phyloP scores from a whole-genome alignment of 352 stramenopile genomes.

The Phytophthora brassicae region DNA sequence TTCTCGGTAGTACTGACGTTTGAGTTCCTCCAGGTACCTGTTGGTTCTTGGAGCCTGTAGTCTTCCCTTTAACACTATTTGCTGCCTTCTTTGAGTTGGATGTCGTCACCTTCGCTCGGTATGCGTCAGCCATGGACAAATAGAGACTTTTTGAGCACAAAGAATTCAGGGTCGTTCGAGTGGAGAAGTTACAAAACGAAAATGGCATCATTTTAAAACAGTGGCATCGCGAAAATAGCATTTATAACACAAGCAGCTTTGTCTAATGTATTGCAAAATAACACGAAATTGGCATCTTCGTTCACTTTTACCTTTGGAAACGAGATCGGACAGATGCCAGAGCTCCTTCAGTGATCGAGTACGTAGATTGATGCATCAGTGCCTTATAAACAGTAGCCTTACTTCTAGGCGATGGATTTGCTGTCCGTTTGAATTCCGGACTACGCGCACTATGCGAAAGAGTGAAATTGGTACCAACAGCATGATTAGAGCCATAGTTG shows the following conservation, averaged over 20 bases:
- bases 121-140: conserved; percentile 34
- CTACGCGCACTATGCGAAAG: not conserved
- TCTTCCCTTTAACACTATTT: conserved; percentile 26
- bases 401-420: conserved; percentile 22
- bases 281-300: no score
- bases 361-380: conserved; percentile 34
- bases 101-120: conserved; percentile 24
- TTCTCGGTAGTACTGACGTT: conserved; percentile 39
- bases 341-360: conserved; percentile 21
- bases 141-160: not conserved
- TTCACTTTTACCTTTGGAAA: conserved; percentile 6
- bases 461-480: not conserved
- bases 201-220: no score
- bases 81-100: conserved; percentile 22
- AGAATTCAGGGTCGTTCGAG: conserved; percentile 10
- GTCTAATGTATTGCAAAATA: not conserved
- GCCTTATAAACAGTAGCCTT: conserved; percentile 26
- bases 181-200: conserved; percentile 27
- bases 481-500: not conserved
- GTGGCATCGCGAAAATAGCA: no score
- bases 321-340: conserved; percentile 15
- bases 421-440: conserved; percentile 10
- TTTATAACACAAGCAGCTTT: no score
- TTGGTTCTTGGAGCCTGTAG: conserved; percentile 32
- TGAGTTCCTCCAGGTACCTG: conserved; percentile 9